phyloP scores from a whole-genome alignment of 148 eudicot species.

The Spergularia marina region DNA sequence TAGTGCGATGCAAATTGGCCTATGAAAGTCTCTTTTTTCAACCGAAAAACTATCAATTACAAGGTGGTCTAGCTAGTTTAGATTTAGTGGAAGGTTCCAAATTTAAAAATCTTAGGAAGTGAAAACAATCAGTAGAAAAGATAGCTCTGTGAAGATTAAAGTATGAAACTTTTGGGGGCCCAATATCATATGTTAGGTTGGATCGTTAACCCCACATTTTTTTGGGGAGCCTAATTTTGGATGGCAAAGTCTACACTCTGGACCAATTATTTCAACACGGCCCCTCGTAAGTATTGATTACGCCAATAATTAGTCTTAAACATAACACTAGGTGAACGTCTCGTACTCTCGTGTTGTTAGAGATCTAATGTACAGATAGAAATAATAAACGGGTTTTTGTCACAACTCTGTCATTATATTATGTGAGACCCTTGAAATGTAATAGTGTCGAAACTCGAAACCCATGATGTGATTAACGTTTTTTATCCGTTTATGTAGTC shows the following conservation, averaged over 20 bases:
- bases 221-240: slow-evolving; percentile 5
- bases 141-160: background rate
- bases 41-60: background rate
- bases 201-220: slow-evolving; percentile 23
- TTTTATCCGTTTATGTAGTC: background rate
- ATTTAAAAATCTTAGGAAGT: background rate
- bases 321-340: background rate
- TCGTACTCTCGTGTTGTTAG: no score
- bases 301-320: background rate
- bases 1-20: slow-evolving; percentile 5
- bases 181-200: slow-evolving; percentile 33
- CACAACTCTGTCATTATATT: no score
- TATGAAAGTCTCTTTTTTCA: slow-evolving; percentile 1
- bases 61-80: background rate
- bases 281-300: slow-evolving; percentile 17
- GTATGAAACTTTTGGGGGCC: slow-evolving; percentile 24
- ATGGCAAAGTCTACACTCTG: slow-evolving; percentile 11
- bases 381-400: no score
- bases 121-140: background rate
- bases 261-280: slow-evolving; percentile 9
- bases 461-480: background rate
- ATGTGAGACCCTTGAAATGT: no score
- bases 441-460: no score
- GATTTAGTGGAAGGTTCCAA: background rate
- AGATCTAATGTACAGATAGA: no score